A percentile compares a stretch with the other conserved stretches of the same genome.
phyloP scores from a whole-genome alignment of 108 stramenopile species.

The Asterionellopsis glacialis region DNA sequence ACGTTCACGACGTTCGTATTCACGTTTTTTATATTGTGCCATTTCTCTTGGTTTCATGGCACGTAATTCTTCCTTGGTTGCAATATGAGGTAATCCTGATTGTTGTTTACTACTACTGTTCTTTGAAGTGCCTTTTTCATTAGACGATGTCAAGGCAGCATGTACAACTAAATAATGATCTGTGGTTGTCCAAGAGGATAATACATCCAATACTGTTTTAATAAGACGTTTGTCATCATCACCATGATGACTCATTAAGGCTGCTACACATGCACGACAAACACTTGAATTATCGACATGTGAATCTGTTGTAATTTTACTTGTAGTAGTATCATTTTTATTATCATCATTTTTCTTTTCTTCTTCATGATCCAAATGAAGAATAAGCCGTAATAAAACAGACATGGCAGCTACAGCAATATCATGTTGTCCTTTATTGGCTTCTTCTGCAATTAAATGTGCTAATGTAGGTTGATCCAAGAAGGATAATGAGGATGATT shows the following conservation, averaged over 20 bases:
- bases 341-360: too few species aligned
- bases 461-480: too few species aligned
- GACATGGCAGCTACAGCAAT: slow-evolving; percentile 10
- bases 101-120: too few species aligned
- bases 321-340: too few species aligned
- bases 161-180: slow-evolving; percentile 50
- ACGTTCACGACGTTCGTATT: slow-evolving; percentile 34
- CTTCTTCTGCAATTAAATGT: too few species aligned
- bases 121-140: too few species aligned
- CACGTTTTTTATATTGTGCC: slow-evolving; percentile 58
- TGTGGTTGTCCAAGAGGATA: slow-evolving; percentile 70
- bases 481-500: too few species aligned
- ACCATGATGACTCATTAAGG: slow-evolving; percentile 1
- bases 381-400: slow-evolving; percentile 53
- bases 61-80: slow-evolving; percentile 42
- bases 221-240: slow-evolving; percentile 9
- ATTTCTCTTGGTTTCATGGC: slow-evolving; percentile 62
- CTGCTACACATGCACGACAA: background rate
- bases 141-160: too few species aligned
- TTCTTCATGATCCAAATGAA: slow-evolving; percentile 48
- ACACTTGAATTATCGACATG: background rate
- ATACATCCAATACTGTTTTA: slow-evolving; percentile 67
- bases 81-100: too few species aligned
- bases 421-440: background rate
- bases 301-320: slow-evolving; percentile 20